phyloP scores from a whole-genome alignment of 306 rosid genomes.

The Pachyrhizus erosus region DNA sequence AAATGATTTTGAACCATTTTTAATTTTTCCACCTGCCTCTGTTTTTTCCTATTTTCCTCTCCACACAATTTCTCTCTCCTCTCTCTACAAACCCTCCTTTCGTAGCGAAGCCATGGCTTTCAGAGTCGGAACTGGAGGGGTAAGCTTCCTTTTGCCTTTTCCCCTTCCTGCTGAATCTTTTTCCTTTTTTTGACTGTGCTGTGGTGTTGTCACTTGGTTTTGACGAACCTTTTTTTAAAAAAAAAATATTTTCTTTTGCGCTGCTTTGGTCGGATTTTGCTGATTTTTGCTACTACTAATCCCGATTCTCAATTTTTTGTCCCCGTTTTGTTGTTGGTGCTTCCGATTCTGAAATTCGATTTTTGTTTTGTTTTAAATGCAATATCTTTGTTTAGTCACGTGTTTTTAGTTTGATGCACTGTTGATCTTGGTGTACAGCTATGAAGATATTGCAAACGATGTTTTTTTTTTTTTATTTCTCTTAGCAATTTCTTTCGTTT shows the following conservation, averaged over 20 bases:
- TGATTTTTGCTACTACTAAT: neutral
- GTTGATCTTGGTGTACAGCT: slow-evolving; percentile 9
- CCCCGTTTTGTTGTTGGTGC: neutral
- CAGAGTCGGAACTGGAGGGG: slow-evolving; percentile 66
- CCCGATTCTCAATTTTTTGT: neutral
- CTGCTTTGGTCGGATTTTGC: slow-evolving; percentile 18
- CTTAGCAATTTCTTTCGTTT: neutral
- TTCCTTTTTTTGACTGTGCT: neutral
- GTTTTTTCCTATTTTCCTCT: slow-evolving; percentile 35
- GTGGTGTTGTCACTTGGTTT: slow-evolving; percentile 31
- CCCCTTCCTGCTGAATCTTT: neutral
- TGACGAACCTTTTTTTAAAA: neutral
- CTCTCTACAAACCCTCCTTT: slow-evolving; percentile 30
- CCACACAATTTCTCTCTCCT: slow-evolving; percentile 31
- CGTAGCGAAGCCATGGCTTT: slow-evolving; percentile 59
- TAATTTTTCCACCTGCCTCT: neutral
- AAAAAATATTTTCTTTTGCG: too few species aligned
- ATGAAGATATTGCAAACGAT: neutral
- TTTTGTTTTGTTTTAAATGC: neutral
- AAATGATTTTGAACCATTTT: neutral
- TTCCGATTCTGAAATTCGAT: neutral
- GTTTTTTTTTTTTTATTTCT: slow-evolving; percentile 20
- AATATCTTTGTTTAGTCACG: neutral
- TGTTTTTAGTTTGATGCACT: neutral
- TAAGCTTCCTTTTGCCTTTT: slow-evolving; percentile 36